phyloP scores from a whole-genome alignment of 2,329 filamentous ascomycete species.

The Alternaria conjuncta region DNA sequence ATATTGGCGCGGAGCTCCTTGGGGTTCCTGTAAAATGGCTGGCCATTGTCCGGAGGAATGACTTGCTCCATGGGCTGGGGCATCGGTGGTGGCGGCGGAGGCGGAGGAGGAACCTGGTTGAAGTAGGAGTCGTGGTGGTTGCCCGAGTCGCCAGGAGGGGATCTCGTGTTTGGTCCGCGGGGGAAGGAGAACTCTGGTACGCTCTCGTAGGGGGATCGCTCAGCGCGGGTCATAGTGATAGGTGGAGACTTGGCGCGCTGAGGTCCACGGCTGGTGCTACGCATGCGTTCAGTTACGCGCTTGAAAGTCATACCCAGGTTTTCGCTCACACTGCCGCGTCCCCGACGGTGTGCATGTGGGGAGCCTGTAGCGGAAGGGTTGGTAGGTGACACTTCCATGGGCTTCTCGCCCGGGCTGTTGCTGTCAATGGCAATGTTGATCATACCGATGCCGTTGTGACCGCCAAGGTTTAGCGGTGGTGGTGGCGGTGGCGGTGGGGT shows the following conservation, averaged over 20 bases:
- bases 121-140: slow-evolving; percentile 35
- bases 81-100: slow-evolving; percentile 44
- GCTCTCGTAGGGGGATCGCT: slow-evolving; percentile 54
- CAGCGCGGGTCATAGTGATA: slow-evolving; percentile 38
- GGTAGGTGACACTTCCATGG: slow-evolving; percentile 29
- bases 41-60: slow-evolving; percentile 44
- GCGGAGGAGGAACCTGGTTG: slow-evolving; percentile 43
- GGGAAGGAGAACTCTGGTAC: slow-evolving; percentile 45
- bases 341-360: slow-evolving; percentile 57
- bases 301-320: slow-evolving; percentile 59
- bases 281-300: slow-evolving; percentile 63
- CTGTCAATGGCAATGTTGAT: slow-evolving; percentile 58
- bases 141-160: slow-evolving; percentile 33
- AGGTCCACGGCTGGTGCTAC: slow-evolving; percentile 60
- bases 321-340: slow-evolving; percentile 64
- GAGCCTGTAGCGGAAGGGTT: slow-evolving; percentile 40
- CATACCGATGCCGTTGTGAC: slow-evolving; percentile 42
- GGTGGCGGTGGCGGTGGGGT: slow-evolving; percentile 56
- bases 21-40: slow-evolving; percentile 49
- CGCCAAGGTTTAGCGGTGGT: slow-evolving; percentile 27
- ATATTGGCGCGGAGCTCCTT: slow-evolving; percentile 59
- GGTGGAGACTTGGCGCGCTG: slow-evolving; percentile 57
- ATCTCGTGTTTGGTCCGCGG: slow-evolving; percentile 31
- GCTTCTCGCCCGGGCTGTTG: slow-evolving; percentile 36
- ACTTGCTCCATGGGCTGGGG: slow-evolving; percentile 50